These are phyloP conservation scores for Puccinellia tenuiflora DNA, from an alignment of 176 grass and related monocot genomes.

Conservation along the genomic window DNA sequence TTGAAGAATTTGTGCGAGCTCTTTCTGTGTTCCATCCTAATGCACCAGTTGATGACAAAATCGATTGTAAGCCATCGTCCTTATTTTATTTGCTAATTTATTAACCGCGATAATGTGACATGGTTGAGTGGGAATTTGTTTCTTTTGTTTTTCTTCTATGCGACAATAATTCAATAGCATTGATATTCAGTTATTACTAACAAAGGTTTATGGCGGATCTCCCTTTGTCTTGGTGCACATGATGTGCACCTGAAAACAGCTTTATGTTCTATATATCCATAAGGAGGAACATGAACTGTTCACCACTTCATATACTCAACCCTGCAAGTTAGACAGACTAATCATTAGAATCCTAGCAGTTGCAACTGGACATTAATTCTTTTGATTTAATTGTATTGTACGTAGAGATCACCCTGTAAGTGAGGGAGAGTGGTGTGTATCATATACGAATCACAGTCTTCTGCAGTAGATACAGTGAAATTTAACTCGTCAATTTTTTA, in stretches of 20 bases:
- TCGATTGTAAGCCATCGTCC: conserved; percentile 56
- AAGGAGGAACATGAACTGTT: neutral
- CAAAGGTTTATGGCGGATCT: neutral
- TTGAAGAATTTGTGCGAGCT: conserved; percentile 80
- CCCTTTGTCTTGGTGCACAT: neutral
- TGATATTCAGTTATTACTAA: neutral
- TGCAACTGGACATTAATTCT: neutral
- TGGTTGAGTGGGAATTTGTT: neutral
- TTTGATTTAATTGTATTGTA: conserved; percentile 18
- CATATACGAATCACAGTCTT: neutral
- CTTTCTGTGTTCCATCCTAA: conserved; percentile 82
- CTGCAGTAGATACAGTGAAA: neutral
- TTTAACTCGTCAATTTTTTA: neutral
- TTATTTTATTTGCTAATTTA: neutral
- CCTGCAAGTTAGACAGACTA: neutral
- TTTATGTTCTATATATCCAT: neutral
- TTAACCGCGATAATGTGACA: neutral
- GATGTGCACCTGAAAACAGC: neutral
- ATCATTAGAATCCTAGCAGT: neutral
- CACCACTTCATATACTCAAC: neutral
- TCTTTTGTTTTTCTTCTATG: neutral
- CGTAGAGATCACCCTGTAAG: neutral
- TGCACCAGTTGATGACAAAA: conserved; percentile 66
- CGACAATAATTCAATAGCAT: neutral
- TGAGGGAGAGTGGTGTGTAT: neutral